A percentile compares a stretch with the other conserved stretches of the same genome.
These are phyloP conservation scores for Zea luxurians DNA, from an alignment of 176 grass and related monocot species.

Conservation along the genomic window DNA sequence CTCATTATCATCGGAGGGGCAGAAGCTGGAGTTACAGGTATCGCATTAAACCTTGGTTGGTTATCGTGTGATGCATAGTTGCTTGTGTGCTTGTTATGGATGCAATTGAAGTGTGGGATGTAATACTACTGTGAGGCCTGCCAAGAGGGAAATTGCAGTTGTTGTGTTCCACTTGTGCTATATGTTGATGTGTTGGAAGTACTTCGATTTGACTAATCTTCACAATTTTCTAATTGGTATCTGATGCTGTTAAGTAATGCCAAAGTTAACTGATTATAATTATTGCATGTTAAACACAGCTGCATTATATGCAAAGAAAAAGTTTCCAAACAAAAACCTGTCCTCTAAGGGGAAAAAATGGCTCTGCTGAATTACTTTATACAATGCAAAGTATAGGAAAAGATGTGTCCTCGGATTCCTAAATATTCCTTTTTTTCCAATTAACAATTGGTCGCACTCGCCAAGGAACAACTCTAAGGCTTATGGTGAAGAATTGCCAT, in stretches of 20 bases:
- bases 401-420: neutral
- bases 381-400: neutral
- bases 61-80: neutral
- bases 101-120: neutral
- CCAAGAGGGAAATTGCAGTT: neutral
- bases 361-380: neutral
- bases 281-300: neutral
- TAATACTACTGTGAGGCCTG: neutral
- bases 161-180: neutral
- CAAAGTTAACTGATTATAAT: neutral
- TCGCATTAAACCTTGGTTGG: neutral
- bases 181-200: neutral
- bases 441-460: constrained; percentile 42
- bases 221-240: neutral
- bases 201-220: neutral
- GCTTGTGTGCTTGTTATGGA: neutral
- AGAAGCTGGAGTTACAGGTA: constrained; percentile 54
- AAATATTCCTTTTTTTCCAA: neutral
- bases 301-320: neutral
- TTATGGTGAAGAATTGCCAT: constrained; percentile 29
- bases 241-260: neutral
- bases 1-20: constrained; percentile 42
- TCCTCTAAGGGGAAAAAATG: neutral
- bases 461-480: constrained; percentile 34
- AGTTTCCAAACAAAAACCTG: neutral